A percentile compares a stretch with the other conserved stretches of the same genome.
These are phyloP conservation scores for Juncus inflexus DNA, from an alignment of 176 grass and related monocot genomes.

Conservation along the genomic window DNA sequence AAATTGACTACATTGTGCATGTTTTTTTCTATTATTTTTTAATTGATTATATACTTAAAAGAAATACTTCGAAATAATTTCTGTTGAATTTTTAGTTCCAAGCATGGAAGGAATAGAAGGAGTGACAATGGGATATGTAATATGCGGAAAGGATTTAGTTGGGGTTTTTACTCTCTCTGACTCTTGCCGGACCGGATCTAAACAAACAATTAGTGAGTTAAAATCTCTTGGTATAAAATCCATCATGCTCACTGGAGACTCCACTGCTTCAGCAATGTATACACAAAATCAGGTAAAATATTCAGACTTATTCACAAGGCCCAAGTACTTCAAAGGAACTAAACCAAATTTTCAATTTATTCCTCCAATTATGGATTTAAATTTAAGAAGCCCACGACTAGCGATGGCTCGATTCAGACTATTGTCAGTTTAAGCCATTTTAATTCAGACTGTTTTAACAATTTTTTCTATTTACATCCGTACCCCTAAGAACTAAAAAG, in stretches of 20 bases:
- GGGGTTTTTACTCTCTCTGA: slow-evolving; percentile 43
- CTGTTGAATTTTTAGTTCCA: slow-evolving; percentile 7
- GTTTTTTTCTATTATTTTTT: not conserved
- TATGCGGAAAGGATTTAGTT: slow-evolving; percentile 27
- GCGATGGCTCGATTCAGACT: no score
- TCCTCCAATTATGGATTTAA: not conserved
- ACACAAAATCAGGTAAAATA: slow-evolving; percentile 38
- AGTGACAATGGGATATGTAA: slow-evolving; percentile 49
- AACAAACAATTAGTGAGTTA: slow-evolving; percentile 56
- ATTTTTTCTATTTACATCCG: no score
- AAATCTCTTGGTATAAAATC: slow-evolving; percentile 49
- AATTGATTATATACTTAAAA: not conserved
- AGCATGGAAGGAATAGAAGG: slow-evolving; percentile 24
- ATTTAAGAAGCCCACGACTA: not conserved
- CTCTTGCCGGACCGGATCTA: slow-evolving; percentile 38
- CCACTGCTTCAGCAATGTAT: slow-evolving; percentile 33
- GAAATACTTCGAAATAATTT: not conserved
- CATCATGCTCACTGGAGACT: slow-evolving; percentile 72
- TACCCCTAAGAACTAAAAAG: no score
- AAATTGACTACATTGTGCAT: not conserved
- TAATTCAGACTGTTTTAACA: no score
- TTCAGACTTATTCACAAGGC: no score
- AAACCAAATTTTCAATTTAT: not conserved
- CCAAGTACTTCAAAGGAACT: not conserved
- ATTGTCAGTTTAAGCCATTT: no score